Evolutionary conservation across 208 protist genomes (phyloP).

Genomic region (Novymonas esmeraldas): DNA sequence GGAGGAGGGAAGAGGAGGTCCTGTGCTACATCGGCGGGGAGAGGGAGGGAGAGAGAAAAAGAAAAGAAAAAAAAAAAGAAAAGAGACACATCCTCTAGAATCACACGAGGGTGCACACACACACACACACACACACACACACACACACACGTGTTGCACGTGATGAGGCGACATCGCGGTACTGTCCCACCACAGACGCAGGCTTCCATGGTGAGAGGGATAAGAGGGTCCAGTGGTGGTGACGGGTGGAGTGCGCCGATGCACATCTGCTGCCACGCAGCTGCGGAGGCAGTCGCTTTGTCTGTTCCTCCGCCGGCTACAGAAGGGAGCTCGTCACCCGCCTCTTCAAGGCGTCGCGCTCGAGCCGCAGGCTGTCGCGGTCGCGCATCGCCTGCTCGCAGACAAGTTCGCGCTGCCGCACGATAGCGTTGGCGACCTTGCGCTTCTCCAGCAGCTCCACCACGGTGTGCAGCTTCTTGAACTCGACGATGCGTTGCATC

Average conservation of each 20-base stretch:
- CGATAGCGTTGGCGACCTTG: conserved; percentile 48
- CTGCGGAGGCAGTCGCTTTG: too few species aligned
- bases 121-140: not conserved
- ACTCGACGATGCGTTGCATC: conserved; percentile 72
- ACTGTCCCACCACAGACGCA: too few species aligned
- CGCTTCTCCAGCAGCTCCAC: conserved; percentile 68
- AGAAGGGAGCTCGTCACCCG: conserved; percentile 6
- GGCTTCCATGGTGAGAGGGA: too few species aligned
- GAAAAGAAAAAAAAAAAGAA: not conserved
- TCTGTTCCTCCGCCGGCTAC: conserved; percentile 1
- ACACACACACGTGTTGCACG: not conserved
- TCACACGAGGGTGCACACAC: not conserved
- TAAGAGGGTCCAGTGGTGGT: too few species aligned
- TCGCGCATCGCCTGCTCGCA: conserved; percentile 47
- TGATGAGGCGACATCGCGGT: too few species aligned
- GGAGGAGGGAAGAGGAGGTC: too few species aligned
- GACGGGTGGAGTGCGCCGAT: too few species aligned
- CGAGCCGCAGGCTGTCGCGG: conserved; percentile 42
- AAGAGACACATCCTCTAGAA: conserved; percentile 3
- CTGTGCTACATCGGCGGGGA: too few species aligned
- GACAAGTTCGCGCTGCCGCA: conserved; percentile 52
- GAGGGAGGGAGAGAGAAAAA: not conserved
- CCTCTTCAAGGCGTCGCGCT: conserved; percentile 34
- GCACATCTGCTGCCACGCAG: too few species aligned
- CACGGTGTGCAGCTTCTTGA: conserved; percentile 68